Evolutionary conservation across 179 eudicot genomes (phyloP).

Genomic region (Spinacia oleracea): DNA sequence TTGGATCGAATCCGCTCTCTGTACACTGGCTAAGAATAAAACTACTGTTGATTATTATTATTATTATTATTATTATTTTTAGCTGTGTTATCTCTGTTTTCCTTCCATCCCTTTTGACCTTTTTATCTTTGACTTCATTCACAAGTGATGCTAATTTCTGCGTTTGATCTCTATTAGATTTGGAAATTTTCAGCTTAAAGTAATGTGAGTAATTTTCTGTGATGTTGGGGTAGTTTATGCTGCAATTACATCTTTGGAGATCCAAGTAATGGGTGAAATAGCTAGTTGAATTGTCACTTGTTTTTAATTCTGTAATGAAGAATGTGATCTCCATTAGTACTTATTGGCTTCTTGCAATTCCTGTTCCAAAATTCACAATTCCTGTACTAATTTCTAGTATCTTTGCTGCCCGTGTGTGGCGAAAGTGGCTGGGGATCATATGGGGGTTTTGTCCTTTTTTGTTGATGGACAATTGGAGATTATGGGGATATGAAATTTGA

Average conservation of each 20-base stretch:
- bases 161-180: slow-evolving; percentile 26
- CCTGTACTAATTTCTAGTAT: neutral
- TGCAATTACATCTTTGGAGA: slow-evolving; percentile 22
- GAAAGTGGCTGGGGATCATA: neutral
- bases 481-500: slow-evolving; percentile 5
- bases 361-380: neutral
- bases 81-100: neutral
- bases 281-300: neutral
- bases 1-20: too few species aligned
- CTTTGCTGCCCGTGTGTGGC: neutral
- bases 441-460: neutral
- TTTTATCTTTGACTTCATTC: slow-evolving; percentile 31
- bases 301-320: neutral
- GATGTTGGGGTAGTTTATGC: neutral
- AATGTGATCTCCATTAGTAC: neutral
- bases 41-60: neutral
- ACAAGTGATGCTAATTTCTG: slow-evolving; percentile 33
- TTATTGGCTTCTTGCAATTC: neutral
- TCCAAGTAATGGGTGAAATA: slow-evolving; percentile 12
- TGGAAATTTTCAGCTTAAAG: slow-evolving; percentile 19
- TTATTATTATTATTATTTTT: neutral
- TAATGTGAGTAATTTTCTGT: neutral
- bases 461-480: slow-evolving; percentile 9
- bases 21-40: too few species aligned
- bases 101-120: slow-evolving; percentile 8